A percentile compares a stretch with the other conserved stretches of the same genome.
phyloP scores from a whole-genome alignment of 345 rosid genomes.

The Geranium rotundifolium region DNA sequence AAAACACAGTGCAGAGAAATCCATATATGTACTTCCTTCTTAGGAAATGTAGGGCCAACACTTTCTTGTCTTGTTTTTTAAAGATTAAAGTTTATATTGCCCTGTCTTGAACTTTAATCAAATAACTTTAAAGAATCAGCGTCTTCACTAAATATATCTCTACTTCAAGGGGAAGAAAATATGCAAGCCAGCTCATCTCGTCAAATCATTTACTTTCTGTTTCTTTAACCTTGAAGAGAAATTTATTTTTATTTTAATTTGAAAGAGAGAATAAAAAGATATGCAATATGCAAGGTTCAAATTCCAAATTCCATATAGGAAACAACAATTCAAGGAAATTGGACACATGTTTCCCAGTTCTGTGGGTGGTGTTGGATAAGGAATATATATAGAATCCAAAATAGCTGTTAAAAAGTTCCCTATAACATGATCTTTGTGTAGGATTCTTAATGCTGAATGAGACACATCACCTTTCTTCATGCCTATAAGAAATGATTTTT shows the following conservation, averaged over 20 bases:
- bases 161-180: too few species aligned
- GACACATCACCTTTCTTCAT: not conserved
- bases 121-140: too few species aligned
- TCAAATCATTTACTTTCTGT: too few species aligned
- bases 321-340: not conserved
- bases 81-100: too few species aligned
- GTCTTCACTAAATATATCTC: too few species aligned
- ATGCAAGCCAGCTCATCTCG: too few species aligned
- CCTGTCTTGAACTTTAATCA: too few species aligned
- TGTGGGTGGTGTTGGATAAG: not conserved
- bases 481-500: not conserved
- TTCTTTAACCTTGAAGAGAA: too few species aligned
- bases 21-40: slow-evolving; percentile 16
- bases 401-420: not conserved
- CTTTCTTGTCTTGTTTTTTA: not conserved
- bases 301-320: not conserved
- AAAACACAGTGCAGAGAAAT: slow-evolving; percentile 23
- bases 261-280: too few species aligned
- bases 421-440: not conserved
- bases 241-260: too few species aligned
- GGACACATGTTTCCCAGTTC: not conserved
- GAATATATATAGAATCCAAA: not conserved
- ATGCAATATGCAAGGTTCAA: not conserved
- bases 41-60: slow-evolving; percentile 3
- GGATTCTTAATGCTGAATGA: not conserved